Evolutionary conservation across 345 rosid genomes (phyloP).

Genomic region (Euphorbia lathyris): DNA sequence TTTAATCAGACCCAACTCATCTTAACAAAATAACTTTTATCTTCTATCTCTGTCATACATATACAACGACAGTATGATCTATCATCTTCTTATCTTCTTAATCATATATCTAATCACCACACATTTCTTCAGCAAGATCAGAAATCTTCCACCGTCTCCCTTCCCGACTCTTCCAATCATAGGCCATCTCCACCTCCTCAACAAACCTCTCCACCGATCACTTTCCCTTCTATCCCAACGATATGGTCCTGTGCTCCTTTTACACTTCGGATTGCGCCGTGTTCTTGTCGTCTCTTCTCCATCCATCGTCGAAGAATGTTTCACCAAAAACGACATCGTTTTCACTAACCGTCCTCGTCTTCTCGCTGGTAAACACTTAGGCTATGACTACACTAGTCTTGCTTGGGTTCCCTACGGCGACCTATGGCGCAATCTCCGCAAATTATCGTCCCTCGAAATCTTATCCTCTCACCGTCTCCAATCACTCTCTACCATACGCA

Average conservation of each 20-base stretch:
- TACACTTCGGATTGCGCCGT: conserved; percentile 4
- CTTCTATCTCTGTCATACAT: no score
- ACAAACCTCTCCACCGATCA: conserved; percentile 15
- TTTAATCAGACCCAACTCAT: no score
- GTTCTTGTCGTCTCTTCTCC: conserved; percentile 7
- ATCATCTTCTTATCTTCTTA: background rate
- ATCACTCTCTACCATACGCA: background rate
- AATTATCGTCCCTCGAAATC: background rate
- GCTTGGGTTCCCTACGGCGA: conserved; percentile 9
- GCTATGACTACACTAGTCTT: conserved; percentile 1
- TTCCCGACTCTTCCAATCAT: conserved; percentile 1
- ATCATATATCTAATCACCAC: background rate
- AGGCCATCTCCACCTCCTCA: conserved; percentile 20
- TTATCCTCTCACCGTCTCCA: conserved; percentile 1
- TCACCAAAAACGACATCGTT: conserved; percentile 3
- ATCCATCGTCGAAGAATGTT: background rate
- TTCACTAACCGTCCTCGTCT: conserved; percentile 7
- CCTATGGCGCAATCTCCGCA: conserved; percentile 2
- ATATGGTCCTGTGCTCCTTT: conserved; percentile 10
- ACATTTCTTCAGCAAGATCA: conserved; percentile 3
- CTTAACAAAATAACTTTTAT: no score
- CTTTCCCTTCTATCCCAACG: conserved; percentile 1
- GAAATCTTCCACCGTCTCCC: conserved; percentile 12
- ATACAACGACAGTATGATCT: background rate
- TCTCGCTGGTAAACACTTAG: background rate